Evolutionary conservation across 139 green algal species (phyloP).

Genomic region (Astrephomene gubernaculifera): DNA sequence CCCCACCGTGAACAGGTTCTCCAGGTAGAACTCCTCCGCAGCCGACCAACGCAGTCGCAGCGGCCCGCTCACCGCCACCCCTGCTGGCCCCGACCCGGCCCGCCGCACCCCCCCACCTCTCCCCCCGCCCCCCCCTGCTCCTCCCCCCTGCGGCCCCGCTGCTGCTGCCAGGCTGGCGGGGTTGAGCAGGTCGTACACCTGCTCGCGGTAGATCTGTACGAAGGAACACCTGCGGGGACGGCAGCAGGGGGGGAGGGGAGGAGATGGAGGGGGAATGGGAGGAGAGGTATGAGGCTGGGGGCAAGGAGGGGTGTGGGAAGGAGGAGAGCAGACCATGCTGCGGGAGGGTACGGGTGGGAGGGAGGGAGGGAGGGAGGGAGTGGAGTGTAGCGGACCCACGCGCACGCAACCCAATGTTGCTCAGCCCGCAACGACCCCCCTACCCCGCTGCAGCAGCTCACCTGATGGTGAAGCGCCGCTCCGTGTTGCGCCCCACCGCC

Average conservation of each 20-base stretch:
- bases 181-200: constrained; percentile 69
- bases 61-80: background rate
- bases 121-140: background rate
- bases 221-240: constrained; percentile 45
- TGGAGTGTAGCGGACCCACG: no score
- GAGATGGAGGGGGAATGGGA: background rate
- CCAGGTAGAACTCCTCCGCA: constrained; percentile 66
- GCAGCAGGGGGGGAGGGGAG: background rate
- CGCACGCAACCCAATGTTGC: no score
- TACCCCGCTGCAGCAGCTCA: constrained; percentile 8
- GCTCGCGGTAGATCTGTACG: constrained; percentile 74
- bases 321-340: no score
- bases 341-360: no score
- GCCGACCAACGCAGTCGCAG: constrained; percentile 65
- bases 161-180: background rate
- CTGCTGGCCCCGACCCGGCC: background rate
- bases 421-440: no score
- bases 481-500: background rate
- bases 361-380: no score
- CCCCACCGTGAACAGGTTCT: constrained; percentile 66
- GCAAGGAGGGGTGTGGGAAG: no score
- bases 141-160: no score
- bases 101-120: background rate
- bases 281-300: no score
- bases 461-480: constrained; percentile 38